phyloP scores from a whole-genome alignment of 2,329 filamentous ascomycete species.

The Neofusicoccum laricinum region DNA sequence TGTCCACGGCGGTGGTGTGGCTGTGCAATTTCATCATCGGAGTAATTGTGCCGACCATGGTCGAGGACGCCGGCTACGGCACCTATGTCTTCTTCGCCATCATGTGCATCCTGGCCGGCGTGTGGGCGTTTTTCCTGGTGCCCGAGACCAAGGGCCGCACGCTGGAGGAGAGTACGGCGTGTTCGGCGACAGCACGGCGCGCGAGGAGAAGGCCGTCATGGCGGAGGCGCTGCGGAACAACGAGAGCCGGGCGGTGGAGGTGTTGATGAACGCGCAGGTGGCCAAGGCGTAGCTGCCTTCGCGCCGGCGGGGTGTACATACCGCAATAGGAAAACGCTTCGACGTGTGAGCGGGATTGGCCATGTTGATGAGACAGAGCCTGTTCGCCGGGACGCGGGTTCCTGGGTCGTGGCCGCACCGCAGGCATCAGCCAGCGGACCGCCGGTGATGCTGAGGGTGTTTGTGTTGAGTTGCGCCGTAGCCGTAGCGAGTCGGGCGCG shows the following conservation, averaged over 20 bases:
- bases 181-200: slow-evolving; percentile 30
- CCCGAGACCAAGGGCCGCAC: slow-evolving; percentile 35
- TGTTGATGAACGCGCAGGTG: not conserved
- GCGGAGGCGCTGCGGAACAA: not conserved
- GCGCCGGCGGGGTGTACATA: too few species aligned
- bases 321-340: too few species aligned
- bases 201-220: slow-evolving; percentile 29
- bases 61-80: slow-evolving; percentile 54
- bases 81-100: slow-evolving; percentile 38
- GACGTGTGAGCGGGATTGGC: too few species aligned
- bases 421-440: too few species aligned
- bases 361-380: too few species aligned
- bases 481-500: not conserved
- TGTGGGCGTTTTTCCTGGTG: slow-evolving; percentile 34
- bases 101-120: slow-evolving; percentile 31
- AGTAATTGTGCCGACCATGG: slow-evolving; percentile 62
- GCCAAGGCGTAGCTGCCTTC: not conserved
- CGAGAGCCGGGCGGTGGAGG: not conserved
- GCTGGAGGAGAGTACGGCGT: slow-evolving; percentile 37
- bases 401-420: too few species aligned
- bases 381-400: too few species aligned
- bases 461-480: not conserved
- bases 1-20: slow-evolving; percentile 63
- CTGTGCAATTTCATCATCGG: slow-evolving; percentile 63
- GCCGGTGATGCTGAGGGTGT: not conserved